Conservation (phyloP, 192 early-diverging fungal genomes). For the Rhizophagus clarus region DNA sequence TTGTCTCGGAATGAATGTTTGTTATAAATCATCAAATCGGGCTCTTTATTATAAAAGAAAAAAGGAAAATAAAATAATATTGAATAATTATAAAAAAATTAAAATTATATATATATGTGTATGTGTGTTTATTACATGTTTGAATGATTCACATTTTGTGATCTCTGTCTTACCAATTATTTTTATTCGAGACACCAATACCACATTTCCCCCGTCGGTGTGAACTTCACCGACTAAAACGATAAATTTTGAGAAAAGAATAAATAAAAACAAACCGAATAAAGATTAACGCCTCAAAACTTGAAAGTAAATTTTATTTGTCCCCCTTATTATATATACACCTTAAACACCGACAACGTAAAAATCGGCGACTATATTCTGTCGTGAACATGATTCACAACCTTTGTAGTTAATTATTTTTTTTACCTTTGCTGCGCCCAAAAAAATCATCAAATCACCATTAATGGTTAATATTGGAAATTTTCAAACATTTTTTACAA, state of each 20-base stretch:
- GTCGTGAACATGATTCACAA: constrained; percentile 16
- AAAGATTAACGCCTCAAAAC: constrained; percentile 17
- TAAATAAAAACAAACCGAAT: not conserved
- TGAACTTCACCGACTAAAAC: not conserved
- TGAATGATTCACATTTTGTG: not conserved
- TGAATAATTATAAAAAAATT: no score
- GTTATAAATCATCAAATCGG: no score
- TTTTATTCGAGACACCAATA: not conserved
- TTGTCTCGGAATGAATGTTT: no score
- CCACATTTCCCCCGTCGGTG: not conserved
- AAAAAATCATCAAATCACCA: no score
- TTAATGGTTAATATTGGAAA: not conserved
- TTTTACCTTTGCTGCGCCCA: not conserved
- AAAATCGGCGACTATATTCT: not conserved
- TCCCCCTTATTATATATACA: constrained; percentile 2
- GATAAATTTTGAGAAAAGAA: not conserved
- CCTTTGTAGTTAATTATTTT: not conserved
- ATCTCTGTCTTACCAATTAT: not conserved
- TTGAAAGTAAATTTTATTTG: not conserved
- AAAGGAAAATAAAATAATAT: no score
- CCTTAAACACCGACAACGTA: not conserved
- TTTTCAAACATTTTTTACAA: no score
- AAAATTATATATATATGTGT: no score
- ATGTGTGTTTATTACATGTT: no score
- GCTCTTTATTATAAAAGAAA: no score